Evolutionary conservation across 257 asterid genomes (phyloP).

Genomic region (Eustoma russellianum): DNA sequence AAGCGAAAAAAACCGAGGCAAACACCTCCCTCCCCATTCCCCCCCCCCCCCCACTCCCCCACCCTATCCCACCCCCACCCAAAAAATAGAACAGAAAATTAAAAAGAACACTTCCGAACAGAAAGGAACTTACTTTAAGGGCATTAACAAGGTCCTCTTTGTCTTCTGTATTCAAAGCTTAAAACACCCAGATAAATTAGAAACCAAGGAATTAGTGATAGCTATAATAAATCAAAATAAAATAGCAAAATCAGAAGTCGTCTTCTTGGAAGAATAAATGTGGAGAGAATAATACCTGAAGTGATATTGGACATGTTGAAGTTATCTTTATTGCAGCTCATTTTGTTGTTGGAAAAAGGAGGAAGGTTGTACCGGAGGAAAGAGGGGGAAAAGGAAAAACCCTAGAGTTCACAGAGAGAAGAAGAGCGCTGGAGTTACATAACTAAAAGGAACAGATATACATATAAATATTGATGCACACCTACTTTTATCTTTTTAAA

Average conservation of each 20-base stretch:
- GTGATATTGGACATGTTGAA: constrained; percentile 30
- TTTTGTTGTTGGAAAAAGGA: not conserved
- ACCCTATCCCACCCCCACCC: too few species aligned
- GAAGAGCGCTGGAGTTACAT: not conserved
- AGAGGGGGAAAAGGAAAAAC: constrained; percentile 2
- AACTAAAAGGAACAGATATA: too few species aligned
- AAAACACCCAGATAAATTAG: constrained; percentile 6
- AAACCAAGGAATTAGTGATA: not conserved
- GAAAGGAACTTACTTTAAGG: constrained; percentile 42
- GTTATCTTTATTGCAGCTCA: constrained; percentile 28
- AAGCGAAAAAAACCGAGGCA: too few species aligned
- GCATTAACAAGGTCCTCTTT: constrained; percentile 67
- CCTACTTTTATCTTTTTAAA: too few species aligned
- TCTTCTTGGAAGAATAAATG: not conserved
- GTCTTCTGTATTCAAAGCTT: constrained; percentile 56
- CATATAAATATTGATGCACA: too few species aligned
- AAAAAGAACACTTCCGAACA: too few species aligned
- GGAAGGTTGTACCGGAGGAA: not conserved
- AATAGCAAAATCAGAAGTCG: not conserved
- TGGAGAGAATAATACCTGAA: constrained; percentile 13
- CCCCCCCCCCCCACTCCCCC: too few species aligned
- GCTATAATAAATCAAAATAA: not conserved
- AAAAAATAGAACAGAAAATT: too few species aligned
- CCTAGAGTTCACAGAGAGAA: constrained; percentile 6
- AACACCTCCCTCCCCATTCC: too few species aligned